Evolutionary conservation across 2,329 filamentous ascomycete genomes (phyloP).

Genomic region (Nothophoma quercina): DNA sequence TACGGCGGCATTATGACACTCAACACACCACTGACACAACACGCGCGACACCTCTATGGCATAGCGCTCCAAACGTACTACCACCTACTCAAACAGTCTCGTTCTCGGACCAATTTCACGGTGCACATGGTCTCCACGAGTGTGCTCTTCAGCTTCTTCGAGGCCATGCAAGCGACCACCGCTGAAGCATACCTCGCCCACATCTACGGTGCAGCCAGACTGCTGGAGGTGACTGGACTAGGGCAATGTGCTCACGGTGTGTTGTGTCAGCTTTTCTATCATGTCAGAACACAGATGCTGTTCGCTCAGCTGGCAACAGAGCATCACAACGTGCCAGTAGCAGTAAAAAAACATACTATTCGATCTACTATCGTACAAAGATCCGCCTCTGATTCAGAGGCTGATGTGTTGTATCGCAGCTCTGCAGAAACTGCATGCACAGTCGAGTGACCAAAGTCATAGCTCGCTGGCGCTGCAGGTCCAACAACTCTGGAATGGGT

Average conservation of each 20-base stretch:
- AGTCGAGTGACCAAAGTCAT: background rate
- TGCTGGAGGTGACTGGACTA: conserved; percentile 37
- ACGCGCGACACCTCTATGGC: conserved; percentile 39
- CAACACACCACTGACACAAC: conserved; percentile 26
- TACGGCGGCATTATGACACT: conserved; percentile 36
- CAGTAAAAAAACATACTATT: conserved; percentile 26
- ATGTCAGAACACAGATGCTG: conserved; percentile 37
- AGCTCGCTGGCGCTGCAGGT: background rate
- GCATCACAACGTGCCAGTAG: conserved; percentile 3
- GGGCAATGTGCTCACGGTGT: conserved; percentile 36
- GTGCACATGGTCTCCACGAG: conserved; percentile 44
- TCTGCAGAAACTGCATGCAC: conserved; percentile 26
- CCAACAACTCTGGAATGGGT: conserved; percentile 1
- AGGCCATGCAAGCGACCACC: conserved; percentile 42
- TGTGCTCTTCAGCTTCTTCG: conserved; percentile 42
- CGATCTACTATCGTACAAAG: conserved; percentile 30
- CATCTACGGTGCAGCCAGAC: conserved; percentile 38
- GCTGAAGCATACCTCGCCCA: conserved; percentile 40
- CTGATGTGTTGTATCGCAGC: conserved; percentile 31
- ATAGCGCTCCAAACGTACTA: conserved; percentile 34
- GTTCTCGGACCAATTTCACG: conserved; percentile 25
- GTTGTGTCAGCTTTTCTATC: conserved; percentile 43
- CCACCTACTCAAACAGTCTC: conserved; percentile 17
- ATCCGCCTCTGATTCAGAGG: conserved; percentile 35
- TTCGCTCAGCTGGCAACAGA: conserved; percentile 32